These are phyloP conservation scores for Colletotrichum sp. DNA, from an alignment of 2,329 filamentous ascomycete genomes.

Conservation along the genomic window DNA sequence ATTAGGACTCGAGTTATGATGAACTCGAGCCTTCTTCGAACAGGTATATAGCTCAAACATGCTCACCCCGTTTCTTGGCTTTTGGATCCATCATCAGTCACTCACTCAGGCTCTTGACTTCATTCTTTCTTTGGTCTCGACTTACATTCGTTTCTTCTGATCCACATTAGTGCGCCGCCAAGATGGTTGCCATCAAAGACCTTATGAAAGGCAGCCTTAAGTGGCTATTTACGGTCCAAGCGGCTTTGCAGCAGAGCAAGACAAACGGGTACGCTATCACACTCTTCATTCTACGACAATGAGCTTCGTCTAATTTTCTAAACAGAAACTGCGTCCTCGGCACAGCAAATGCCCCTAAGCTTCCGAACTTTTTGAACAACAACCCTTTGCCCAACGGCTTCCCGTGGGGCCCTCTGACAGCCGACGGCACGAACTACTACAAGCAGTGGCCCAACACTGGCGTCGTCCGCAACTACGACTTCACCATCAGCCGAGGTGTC, in stretches of 20 bases:
- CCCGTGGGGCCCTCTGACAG: conserved; percentile 55
- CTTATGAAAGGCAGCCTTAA: conserved; percentile 15
- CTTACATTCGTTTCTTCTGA: background rate
- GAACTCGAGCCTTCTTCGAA: background rate
- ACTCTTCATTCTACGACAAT: background rate
- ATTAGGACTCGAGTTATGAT: background rate
- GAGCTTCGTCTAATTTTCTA: background rate
- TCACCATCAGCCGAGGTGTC: conserved; percentile 52
- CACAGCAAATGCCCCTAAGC: conserved; percentile 38
- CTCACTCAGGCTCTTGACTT: background rate
- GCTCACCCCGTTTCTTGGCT: background rate
- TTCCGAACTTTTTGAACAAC: conserved; percentile 50
- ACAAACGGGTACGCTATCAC: conserved; percentile 41
- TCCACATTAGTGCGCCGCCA: conserved; percentile 2
- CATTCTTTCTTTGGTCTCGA: background rate
- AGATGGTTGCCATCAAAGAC: conserved; percentile 28
- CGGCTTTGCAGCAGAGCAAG: conserved; percentile 32
- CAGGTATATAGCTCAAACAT: conserved; percentile 14
- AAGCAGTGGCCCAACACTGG: conserved; percentile 54
- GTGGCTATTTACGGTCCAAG: conserved; percentile 23
- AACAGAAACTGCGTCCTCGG: conserved; percentile 45
- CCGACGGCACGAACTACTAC: conserved; percentile 54
- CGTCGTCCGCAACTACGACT: conserved; percentile 60
- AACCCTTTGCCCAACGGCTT: conserved; percentile 53
- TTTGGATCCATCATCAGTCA: background rate